Evolutionary conservation across 1,139 yeast species (phyloP).

Genomic region (Yamadazyma diospyri): DNA sequence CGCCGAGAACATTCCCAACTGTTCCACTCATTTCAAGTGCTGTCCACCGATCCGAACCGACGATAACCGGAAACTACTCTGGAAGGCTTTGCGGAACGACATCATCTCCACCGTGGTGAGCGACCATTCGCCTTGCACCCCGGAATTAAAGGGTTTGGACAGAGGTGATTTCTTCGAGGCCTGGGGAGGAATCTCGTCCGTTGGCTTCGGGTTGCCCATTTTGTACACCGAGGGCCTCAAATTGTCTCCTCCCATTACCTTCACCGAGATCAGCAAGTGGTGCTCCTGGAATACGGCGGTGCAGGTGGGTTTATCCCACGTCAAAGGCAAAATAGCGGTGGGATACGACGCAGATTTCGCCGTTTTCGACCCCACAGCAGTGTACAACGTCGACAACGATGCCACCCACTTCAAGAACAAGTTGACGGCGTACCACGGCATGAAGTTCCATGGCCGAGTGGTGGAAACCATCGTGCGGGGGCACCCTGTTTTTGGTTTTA

Average conservation of each 20-base stretch:
- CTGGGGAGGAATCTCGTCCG: constrained; percentile 97
- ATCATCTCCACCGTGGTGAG: constrained; percentile 84
- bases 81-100: constrained; percentile 69
- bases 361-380: constrained; percentile 64
- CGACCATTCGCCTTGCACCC: constrained; percentile 95
- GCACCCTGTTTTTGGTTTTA: constrained; percentile 54
- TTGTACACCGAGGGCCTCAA: constrained; percentile 71
- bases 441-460: constrained; percentile 65
- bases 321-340: constrained; percentile 64
- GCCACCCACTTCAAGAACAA: constrained; percentile 77
- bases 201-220: constrained; percentile 84
- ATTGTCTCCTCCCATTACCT: constrained; percentile 48
- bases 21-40: constrained; percentile 83
- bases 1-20: constrained; percentile 72
- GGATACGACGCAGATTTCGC: constrained; percentile 90
- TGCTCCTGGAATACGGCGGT: constrained; percentile 79
- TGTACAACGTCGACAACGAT: constrained; percentile 54
- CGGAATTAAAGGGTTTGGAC: constrained; percentile 76
- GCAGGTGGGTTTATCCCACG: constrained; percentile 73
- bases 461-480: constrained; percentile 80
- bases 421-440: constrained; percentile 80
- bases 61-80: constrained; percentile 63
- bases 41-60: constrained; percentile 90
- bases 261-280: constrained; percentile 71
- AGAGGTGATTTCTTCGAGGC: constrained; percentile 87